Evolutionary conservation across 2,329 filamentous ascomycete genomes (phyloP).

Genomic region (Talaromyces sp.): DNA sequence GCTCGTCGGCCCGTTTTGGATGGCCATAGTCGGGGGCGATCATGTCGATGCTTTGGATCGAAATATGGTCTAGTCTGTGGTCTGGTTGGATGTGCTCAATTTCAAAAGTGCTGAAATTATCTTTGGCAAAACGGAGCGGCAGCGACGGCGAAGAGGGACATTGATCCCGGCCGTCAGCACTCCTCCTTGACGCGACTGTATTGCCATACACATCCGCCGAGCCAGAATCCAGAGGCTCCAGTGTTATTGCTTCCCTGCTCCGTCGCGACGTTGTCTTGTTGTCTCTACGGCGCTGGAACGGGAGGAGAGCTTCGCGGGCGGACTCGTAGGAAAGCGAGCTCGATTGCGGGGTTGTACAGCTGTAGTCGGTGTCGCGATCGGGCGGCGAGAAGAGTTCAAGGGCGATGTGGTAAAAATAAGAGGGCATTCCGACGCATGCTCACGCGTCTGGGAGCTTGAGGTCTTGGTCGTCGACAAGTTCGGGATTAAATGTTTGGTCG

Average conservation of each 20-base stretch:
- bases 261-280: conserved; percentile 12
- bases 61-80: conserved; percentile 76
- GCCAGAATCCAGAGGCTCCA: background rate
- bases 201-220: background rate
- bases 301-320: conserved; percentile 32
- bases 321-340: conserved; percentile 29
- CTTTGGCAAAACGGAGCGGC: background rate
- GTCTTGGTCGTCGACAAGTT: conserved; percentile 14
- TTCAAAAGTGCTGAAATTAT: background rate
- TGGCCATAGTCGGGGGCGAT: conserved; percentile 29
- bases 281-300: conserved; percentile 25
- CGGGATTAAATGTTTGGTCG: conserved; percentile 12
- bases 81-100: conserved; percentile 45
- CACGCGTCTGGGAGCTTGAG: conserved; percentile 19
- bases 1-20: conserved; percentile 19
- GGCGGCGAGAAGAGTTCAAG: conserved; percentile 52
- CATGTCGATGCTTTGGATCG: conserved; percentile 78
- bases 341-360: background rate
- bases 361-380: background rate
- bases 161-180: background rate
- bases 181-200: background rate
- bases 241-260: background rate
- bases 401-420: conserved; percentile 60
- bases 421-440: conserved; percentile 48
- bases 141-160: background rate